phyloP scores from a whole-genome alignment of 257 asterid genomes.

The Nicotiana obtusifolia region DNA sequence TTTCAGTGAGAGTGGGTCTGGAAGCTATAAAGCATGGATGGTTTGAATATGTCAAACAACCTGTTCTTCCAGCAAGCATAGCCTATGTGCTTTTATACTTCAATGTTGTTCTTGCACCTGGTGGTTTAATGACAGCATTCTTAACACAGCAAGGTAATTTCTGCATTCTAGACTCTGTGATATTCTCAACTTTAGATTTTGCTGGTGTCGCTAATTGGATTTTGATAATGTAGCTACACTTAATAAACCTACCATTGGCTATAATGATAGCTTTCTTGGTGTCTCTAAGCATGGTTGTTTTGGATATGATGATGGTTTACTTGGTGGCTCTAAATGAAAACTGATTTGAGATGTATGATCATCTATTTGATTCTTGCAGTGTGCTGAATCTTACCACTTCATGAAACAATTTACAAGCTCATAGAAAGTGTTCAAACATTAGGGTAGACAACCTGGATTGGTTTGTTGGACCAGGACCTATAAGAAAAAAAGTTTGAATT shows the following conservation, averaged over 20 bases:
- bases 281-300: neutral
- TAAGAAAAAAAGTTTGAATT: neutral
- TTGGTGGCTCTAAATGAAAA: neutral
- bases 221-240: neutral
- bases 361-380: neutral
- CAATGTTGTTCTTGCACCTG: conserved; percentile 89
- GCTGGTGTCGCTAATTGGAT: conserved; percentile 3
- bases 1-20: conserved; percentile 42
- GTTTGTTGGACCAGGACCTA: neutral
- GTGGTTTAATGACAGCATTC: conserved; percentile 94
- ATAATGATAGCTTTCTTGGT: neutral
- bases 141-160: conserved; percentile 76
- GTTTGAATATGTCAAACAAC: conserved; percentile 87
- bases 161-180: conserved; percentile 15
- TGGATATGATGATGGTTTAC: conserved; percentile 1
- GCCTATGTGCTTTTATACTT: conserved; percentile 83
- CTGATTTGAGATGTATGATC: neutral
- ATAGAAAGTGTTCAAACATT: neutral
- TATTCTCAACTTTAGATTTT: neutral
- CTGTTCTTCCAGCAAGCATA: conserved; percentile 96
- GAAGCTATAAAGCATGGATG: conserved; percentile 82
- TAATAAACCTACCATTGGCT: neutral
- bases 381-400: neutral
- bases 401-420: neutral
- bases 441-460: neutral